Percentiles rank a stretch among this genome's conserved stretches.
Evolutionary conservation across 371 early-diverging fungal genomes (phyloP).

Genomic region (Rhizopus arrhizus): DNA sequence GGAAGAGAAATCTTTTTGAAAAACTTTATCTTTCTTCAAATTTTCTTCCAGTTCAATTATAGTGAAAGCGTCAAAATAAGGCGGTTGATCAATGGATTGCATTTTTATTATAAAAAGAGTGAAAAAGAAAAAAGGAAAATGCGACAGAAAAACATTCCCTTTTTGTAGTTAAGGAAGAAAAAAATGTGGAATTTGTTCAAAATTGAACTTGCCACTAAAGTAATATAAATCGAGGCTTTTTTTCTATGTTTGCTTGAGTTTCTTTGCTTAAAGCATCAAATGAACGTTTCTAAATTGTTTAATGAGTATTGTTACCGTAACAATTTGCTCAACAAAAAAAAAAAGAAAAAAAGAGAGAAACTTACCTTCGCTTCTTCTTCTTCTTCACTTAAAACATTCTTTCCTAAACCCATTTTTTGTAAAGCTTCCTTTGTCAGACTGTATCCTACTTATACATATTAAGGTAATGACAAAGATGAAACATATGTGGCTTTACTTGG

Average conservation of each 20-base stretch:
- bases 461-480: too few relatives aligned
- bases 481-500: constrained; percentile 17
- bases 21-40: background rate
- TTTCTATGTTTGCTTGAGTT: constrained; percentile 15
- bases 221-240: constrained; percentile 44
- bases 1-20: background rate
- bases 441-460: background rate
- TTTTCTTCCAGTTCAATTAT: background rate
- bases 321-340: background rate
- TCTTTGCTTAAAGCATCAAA: constrained; percentile 32
- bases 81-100: constrained; percentile 2
- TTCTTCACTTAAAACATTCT: constrained; percentile 24
- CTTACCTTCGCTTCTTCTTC: constrained; percentile 42
- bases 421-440: constrained; percentile 40
- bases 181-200: constrained; percentile 23
- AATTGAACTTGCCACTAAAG: constrained; percentile 29
- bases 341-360: background rate
- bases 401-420: constrained; percentile 35
- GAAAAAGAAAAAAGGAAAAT: constrained; percentile 7
- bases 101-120: constrained; percentile 1
- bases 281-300: constrained; percentile 35
- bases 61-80: background rate
- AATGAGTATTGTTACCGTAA: background rate
- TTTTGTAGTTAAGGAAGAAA: constrained; percentile 10
- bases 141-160: background rate